Evolutionary conservation across 2,329 filamentous ascomycete genomes (phyloP), one percentile per base, ranked within the genome.

Genomic region (Exophiala bonariae): DNA sequence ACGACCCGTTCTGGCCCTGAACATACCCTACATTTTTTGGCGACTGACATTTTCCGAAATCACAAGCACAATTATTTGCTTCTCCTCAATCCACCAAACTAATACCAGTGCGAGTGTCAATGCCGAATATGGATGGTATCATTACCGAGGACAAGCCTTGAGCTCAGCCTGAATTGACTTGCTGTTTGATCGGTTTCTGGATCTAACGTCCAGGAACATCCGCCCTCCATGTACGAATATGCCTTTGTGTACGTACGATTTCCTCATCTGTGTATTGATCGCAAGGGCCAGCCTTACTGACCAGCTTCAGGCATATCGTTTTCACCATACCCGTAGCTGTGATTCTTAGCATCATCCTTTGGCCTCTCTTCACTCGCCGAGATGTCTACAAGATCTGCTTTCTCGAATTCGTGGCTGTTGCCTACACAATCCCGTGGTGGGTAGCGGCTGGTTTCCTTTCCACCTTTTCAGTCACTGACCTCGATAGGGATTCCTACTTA

Each of bases 381-480:
- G 84, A 87, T 61, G 59, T 80, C 31, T 84, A 81, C 65, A 84
- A 83, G 61, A 77, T 84, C 43, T 56, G 67, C 23, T 82, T 81
- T 54, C 69, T 88, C 41, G 73, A 85, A 59, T 44, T 76, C 70
- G 74, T 87, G 54, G 84, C 85, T 16, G 81, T 89, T 38, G 59
- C 75, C 19, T 79, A 85, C 3, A 88, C 86, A 0, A 81, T 85
- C 19, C 86, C 86, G 23, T 90, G 86, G 86, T 58, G 44, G 13
- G 49, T 43, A 23, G 17, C 14, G 20, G 16, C 17, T n/a, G 9
- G 9, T 41, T 22, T 23, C 33, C 17, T 17, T 32, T 16, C 18
- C 19, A 28, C 4, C 14, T 44, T 18, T 31, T 45, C 32, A 47
- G 10, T 23, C 28, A 30, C 17, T 20, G 26, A 26, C 8, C 11